Percentiles rank a stretch among this genome's conserved stretches.
These are phyloP conservation scores for Nothopassalora personata DNA, from an alignment of 2,329 filamentous ascomycete genomes.

Conservation along the genomic window DNA sequence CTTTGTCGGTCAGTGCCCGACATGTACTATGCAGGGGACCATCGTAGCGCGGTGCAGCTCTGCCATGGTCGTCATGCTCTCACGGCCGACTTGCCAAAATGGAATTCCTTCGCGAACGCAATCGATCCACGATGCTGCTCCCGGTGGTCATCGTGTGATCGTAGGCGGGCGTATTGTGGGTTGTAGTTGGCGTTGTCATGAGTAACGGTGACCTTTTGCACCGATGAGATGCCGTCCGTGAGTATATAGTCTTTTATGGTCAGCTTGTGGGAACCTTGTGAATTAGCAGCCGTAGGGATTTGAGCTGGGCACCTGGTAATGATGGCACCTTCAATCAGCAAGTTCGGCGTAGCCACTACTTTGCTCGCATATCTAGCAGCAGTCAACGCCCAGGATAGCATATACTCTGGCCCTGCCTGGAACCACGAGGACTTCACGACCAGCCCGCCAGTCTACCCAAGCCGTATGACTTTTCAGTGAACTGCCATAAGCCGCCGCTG, in stretches of 20 bases:
- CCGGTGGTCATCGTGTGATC: not conserved
- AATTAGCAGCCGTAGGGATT: not conserved
- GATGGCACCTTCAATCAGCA: conserved; percentile 11
- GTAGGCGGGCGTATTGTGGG: not conserved
- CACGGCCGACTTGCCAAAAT: conserved; percentile 1
- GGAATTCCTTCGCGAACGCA: not conserved
- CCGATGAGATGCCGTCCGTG: not conserved
- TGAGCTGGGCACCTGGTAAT: not conserved
- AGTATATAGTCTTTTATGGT: not conserved
- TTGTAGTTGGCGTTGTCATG: not conserved
- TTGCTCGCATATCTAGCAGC: conserved; percentile 12
- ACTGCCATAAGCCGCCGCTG: not conserved
- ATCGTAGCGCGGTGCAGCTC: conserved; percentile 3
- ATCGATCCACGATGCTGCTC: not conserved
- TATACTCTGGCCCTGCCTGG: conserved; percentile 14
- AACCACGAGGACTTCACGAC: conserved; percentile 19
- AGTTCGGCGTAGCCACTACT: conserved; percentile 11
- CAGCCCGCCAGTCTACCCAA: conserved; percentile 20
- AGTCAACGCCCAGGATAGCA: conserved; percentile 13
- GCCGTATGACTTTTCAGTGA: conserved; percentile 5
- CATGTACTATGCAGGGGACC: conserved; percentile 9
- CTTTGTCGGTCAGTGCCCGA: conserved; percentile 6
- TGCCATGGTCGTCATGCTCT: conserved; percentile 2
- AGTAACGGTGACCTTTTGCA: not conserved
- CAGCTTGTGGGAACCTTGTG: not conserved